Conservation (phyloP, 352 stramenopile genomes). For the Blastocystis sp. region DNA sequence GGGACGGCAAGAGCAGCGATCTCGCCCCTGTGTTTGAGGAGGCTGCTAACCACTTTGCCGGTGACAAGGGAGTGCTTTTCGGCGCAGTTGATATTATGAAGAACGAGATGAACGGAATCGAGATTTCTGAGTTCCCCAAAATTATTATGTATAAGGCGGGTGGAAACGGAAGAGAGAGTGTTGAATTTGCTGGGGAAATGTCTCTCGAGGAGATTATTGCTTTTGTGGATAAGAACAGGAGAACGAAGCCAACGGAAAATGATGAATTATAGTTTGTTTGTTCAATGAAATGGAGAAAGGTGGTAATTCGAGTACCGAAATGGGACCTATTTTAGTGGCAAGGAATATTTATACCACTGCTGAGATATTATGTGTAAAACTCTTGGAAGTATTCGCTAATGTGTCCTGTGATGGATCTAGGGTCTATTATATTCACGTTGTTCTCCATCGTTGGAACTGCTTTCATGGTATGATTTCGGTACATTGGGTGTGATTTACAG, state of each 20-base stretch:
- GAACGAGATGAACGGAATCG: constrained; percentile 13
- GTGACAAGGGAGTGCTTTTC: not conserved
- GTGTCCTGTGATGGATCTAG: not conserved
- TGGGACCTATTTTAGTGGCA: not conserved
- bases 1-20: constrained; percentile 24
- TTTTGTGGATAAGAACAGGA: constrained; percentile 5
- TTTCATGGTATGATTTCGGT: not conserved
- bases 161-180: constrained; percentile 19
- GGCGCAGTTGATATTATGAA: constrained; percentile 12
- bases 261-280: constrained; percentile 39
- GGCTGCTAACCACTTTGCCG: not conserved
- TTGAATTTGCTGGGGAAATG: not conserved
- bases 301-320: not conserved
- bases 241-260: not conserved
- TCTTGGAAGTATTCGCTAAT: not conserved
- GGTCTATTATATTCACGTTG: constrained; percentile 21
- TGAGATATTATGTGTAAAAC: constrained; percentile 22
- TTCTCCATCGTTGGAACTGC: constrained; percentile 55
- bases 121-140: not conserved
- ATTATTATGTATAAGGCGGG: constrained; percentile 17
- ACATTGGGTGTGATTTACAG: not conserved
- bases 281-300: constrained; percentile 20
- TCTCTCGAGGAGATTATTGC: not conserved
- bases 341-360: not conserved
- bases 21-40: not conserved